Percentiles rank a stretch among this genome's conserved stretches.
phyloP scores from a whole-genome alignment of 805 yeast species.

The Hermanozyma aechmeae region DNA sequence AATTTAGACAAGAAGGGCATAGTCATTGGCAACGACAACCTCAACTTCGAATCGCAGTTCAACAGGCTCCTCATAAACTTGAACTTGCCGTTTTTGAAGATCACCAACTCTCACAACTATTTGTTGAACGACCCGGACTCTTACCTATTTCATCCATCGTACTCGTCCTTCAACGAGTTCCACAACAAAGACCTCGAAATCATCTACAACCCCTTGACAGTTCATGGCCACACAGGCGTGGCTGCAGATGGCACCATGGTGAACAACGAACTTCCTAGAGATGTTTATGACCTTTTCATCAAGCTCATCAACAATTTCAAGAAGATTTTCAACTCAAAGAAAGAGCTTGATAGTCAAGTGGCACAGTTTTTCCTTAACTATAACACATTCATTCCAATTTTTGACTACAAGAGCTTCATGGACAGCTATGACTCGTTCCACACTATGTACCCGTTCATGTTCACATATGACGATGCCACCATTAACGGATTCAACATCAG shows the following conservation, averaged over 20 bases:
- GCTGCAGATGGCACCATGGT: conserved; percentile 2
- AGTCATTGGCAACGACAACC: conserved; percentile 35
- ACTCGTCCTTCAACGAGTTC: conserved; percentile 24
- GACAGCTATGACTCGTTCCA: conserved; percentile 40
- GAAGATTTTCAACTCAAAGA: conserved; percentile 25
- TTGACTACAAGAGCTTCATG: conserved; percentile 46
- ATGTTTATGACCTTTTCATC: conserved; percentile 34
- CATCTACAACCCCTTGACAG: conserved; percentile 32
- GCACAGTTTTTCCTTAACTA: conserved; percentile 42
- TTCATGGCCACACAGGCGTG: conserved; percentile 5
- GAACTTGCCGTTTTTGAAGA: conserved; percentile 33
- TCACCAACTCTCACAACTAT: conserved; percentile 34
- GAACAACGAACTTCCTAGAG: conserved; percentile 21
- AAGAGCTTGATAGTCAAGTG: conserved; percentile 38
- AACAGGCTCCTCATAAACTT: conserved; percentile 34
- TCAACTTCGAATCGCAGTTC: conserved; percentile 37
- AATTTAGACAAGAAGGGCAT: conserved; percentile 33
- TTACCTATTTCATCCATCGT: conserved; percentile 32
- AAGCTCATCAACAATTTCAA: conserved; percentile 36
- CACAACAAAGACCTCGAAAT: conserved; percentile 28
- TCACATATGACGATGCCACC: conserved; percentile 37
- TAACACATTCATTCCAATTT: conserved; percentile 45
- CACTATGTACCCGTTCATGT: conserved; percentile 39
- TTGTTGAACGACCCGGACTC: conserved; percentile 32
- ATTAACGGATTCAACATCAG: conserved; percentile 39